Evolutionary conservation across 2,329 filamentous ascomycete genomes (phyloP), one percentile per base, ranked within the genome.

Genomic region (Acrocalymma vagum): DNA sequence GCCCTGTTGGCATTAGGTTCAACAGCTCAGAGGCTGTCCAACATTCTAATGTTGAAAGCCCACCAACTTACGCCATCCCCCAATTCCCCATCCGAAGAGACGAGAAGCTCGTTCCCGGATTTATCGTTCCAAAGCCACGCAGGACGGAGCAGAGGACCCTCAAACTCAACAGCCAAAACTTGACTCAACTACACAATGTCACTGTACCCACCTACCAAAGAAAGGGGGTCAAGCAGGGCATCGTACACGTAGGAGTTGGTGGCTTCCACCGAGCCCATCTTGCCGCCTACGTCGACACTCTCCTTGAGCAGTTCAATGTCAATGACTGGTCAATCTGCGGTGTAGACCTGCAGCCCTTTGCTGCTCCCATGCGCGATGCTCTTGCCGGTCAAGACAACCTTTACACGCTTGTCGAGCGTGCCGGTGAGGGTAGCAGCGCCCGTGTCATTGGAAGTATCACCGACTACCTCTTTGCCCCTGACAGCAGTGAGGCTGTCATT

Each of bases 251-350:
- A 9, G 58, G 58, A 32, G 58, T 62, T 21, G 58, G 58, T 29
- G 58, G 58, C 24, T 62, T 62, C 47, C 58, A 62, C 50, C 41
- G 58, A 20, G 58, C 58, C 16, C 58, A 62, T 41, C 47, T 62
- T 37, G 58, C 58, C 3, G 53, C 51, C 26, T 62, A 62, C 29
- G 57, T 62, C 30, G 58, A 62, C 42, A 53, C 42, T 28, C 48
- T 62, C 7, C 53, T 62, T 11, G 54, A 59, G 31, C 55, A 62
- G 38, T 51, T 60, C 30, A 39, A 47, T 29, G 45, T 58, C 11
- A 48, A 53, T 24, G 57, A 62, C 29, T 62, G 58, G 58, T 57
- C 58, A 9, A 62, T 62, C 21, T 62, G 58, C 36, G 58, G 58
- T 44, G 57, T 62, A 17, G 58, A 53, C 21, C 45, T 62, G 8